These are phyloP conservation scores for Cantharellus anzutake DNA, from an alignment of 768 basidiomycete species.

Conservation along the genomic window DNA sequence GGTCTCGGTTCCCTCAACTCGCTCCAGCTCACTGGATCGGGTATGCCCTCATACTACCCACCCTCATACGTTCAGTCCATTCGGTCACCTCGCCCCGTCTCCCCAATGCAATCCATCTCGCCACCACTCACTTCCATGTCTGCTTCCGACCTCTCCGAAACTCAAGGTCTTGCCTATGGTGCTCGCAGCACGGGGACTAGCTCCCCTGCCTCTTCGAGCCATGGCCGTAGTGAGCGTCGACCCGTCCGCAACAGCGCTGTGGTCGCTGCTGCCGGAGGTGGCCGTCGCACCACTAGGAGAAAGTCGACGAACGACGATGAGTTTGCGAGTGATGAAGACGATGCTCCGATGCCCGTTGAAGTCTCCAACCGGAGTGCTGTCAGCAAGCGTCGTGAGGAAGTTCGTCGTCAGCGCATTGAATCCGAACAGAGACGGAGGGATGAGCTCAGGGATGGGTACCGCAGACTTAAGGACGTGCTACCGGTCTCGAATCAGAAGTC, in stretches of 20 bases:
- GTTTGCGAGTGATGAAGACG: constrained; percentile 54
- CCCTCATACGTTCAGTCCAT: constrained; percentile 3
- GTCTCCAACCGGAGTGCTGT: constrained; percentile 15
- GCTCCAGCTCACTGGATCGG: not conserved
- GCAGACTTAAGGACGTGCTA: constrained; percentile 75
- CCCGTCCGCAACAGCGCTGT: constrained; percentile 6
- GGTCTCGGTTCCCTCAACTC: not conserved
- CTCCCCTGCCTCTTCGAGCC: constrained; percentile 5
- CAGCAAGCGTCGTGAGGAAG: constrained; percentile 55
- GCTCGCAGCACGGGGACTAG: constrained; percentile 8
- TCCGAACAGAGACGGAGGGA: constrained; percentile 83
- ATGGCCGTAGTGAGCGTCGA: constrained; percentile 4
- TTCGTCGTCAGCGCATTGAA: constrained; percentile 84
- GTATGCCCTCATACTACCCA: not conserved
- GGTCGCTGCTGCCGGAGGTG: not conserved
- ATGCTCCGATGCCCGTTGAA: constrained; percentile 31
- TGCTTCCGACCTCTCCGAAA: constrained; percentile 9
- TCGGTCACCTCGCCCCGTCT: constrained; percentile 4
- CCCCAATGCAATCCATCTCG: constrained; percentile 9
- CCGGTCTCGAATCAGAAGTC: constrained; percentile 84
- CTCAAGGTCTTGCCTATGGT: constrained; percentile 6
- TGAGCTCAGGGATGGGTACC: constrained; percentile 84
- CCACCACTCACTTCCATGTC: constrained; percentile 7
- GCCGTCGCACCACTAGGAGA: not conserved
- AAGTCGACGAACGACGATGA: constrained; percentile 14